Evolutionary conservation across 2,329 filamentous ascomycete species (phyloP), one percentile per base, ranked within the genome.

Genomic region (Aspergillus neoniger): DNA sequence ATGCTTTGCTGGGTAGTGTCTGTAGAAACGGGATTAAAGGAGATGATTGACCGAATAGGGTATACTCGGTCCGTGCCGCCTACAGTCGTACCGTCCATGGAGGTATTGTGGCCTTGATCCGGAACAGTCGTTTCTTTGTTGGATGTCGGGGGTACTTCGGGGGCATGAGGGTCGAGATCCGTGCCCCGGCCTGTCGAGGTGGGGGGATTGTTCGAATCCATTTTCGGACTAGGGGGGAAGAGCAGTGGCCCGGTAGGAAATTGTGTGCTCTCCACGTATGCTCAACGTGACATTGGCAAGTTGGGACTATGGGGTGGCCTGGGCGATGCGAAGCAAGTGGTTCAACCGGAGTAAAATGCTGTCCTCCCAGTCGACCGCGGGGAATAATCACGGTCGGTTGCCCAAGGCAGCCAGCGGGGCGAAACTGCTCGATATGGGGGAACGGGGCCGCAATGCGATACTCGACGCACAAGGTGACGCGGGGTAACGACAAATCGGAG

Each of bases 1-100:
- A 41, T 21, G 7, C 67, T 55, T 67, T 52, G 57, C 62, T 60
- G 60, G 61, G 25, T 64, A 50, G 66, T 67, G 4, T 73, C 74
- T 4, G 77, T 81, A 2, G 78, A 75, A 10, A 74, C 76, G 6
- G 85, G 85, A 66, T 91, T 87, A 43, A 93, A 85, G 6, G 86
- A 90, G 23, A 94, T 81, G 47, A 91, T 88, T n/a, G 90, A 92
- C 52, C 90, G 86, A 32, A 94, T 90, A n/a, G 91, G 91, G 59
- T 91, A 94, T 5, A 94, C 89, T 57, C 89, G 84, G 69, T 93
- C 83, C 50, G 77, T 72, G 4, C 75, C 65, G 48, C 66, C 66
- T 15, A 67, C 65, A 2, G 58, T 63, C 7, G 58, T 17, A 15
- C 51, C 30, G 4, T 55, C 28, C 2, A 39, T 53, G 38, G 52